Percentiles rank a stretch among this genome's conserved stretches.
Evolutionary conservation across 2,329 filamentous ascomycete species (phyloP).

Genomic region (Botrytis tulipae): DNA sequence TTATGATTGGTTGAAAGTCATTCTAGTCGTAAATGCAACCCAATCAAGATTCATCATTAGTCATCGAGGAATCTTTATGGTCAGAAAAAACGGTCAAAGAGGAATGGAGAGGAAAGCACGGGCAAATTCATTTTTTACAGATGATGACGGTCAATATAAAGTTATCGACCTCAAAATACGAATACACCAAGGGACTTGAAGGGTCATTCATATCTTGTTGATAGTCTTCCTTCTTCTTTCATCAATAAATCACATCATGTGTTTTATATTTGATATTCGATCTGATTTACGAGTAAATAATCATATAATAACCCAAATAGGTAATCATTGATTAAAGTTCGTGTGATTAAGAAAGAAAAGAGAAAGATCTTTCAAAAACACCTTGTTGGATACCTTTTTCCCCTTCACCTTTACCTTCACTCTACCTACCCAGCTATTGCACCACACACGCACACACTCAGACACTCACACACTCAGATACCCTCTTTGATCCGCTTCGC

Average conservation of each 20-base stretch:
- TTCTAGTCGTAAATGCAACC: neutral
- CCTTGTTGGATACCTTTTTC: slow-evolving; percentile 19
- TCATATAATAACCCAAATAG: no score
- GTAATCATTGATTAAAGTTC: no score
- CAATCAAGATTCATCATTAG: neutral
- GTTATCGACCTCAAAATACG: neutral
- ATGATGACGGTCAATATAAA: neutral
- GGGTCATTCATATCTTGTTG: no score
- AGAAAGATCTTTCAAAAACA: neutral
- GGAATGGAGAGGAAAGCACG: neutral
- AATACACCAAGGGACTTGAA: neutral
- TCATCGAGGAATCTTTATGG: neutral
- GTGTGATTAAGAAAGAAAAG: no score
- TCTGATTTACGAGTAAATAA: neutral
- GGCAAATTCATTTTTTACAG: neutral
- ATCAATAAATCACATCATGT: neutral
- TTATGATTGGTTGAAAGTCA: neutral
- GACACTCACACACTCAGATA: neutral
- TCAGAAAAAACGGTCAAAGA: neutral
- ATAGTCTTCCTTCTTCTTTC: neutral
- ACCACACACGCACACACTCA: neutral
- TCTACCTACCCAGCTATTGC: neutral
- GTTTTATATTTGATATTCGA: neutral
- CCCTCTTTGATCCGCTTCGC: neutral
- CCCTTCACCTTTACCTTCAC: neutral